phyloP scores from a whole-genome alignment of 2,329 filamentous ascomycete genomes.

The Immersiporthe knoxdaviesiana region DNA sequence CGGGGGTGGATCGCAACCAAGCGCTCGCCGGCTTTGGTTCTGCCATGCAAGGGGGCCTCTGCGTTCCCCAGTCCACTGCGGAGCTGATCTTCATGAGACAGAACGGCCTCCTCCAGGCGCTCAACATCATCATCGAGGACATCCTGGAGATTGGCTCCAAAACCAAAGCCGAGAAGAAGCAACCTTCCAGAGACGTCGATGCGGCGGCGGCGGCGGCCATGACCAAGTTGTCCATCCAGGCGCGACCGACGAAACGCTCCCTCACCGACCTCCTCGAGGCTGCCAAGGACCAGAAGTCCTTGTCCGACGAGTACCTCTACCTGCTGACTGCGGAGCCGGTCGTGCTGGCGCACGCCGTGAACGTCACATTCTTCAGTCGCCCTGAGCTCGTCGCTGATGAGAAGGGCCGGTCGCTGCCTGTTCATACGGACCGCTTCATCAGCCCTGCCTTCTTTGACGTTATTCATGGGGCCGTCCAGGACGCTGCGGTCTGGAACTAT shows the following conservation, averaged over 20 bases:
- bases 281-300: constrained; percentile 40
- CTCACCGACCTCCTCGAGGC: constrained; percentile 38
- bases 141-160: constrained; percentile 46
- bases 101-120: constrained; percentile 39
- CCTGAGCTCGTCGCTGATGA: constrained; percentile 50
- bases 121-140: constrained; percentile 48
- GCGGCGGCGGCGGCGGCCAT: constrained; percentile 37
- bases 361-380: constrained; percentile 43
- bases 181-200: constrained; percentile 38
- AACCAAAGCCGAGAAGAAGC: constrained; percentile 33
- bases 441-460: constrained; percentile 47
- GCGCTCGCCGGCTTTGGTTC: constrained; percentile 33
- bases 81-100: constrained; percentile 47
- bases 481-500: constrained; percentile 46
- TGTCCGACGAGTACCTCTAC: constrained; percentile 40
- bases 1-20: constrained; percentile 29
- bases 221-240: constrained; percentile 39
- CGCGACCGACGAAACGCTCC: constrained; percentile 35
- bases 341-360: constrained; percentile 41
- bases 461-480: constrained; percentile 42
- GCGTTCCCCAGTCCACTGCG: constrained; percentile 37
- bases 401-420: constrained; percentile 44
- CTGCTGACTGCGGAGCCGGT: constrained; percentile 41
- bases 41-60: constrained; percentile 33
- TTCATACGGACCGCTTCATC: constrained; percentile 47